Percentiles rank a stretch among this genome's conserved stretches.
phyloP scores from a whole-genome alignment of 2,329 filamentous ascomycete species.

The Geosmithia flava region DNA sequence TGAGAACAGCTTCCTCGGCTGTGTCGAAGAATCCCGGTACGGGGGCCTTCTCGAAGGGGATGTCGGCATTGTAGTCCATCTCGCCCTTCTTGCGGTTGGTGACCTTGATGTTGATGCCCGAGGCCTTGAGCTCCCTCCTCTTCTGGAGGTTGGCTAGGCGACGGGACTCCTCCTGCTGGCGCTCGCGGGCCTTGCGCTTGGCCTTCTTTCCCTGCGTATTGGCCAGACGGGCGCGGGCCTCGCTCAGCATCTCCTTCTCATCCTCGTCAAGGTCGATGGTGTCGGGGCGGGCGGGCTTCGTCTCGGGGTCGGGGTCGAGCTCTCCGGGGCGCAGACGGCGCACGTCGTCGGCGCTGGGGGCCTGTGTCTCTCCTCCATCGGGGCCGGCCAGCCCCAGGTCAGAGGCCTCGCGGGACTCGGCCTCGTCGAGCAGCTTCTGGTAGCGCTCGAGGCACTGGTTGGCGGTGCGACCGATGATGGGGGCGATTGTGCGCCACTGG shows the following conservation, averaged over 20 bases:
- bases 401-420: slow-evolving; percentile 78
- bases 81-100: slow-evolving; percentile 83
- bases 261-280: slow-evolving; percentile 98
- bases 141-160: slow-evolving; percentile 87
- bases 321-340: slow-evolving; percentile 81
- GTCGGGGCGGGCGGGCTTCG: slow-evolving; percentile 87
- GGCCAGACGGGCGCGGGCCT: slow-evolving; percentile 87
- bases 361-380: slow-evolving; percentile 73
- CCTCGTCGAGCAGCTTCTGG: slow-evolving; percentile 91
- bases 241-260: slow-evolving; percentile 98
- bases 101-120: slow-evolving; percentile 96
- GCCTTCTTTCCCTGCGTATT: slow-evolving; percentile 99
- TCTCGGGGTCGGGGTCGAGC: slow-evolving; percentile 93
- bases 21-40: slow-evolving; percentile 90
- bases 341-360: slow-evolving; percentile 87
- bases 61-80: slow-evolving; percentile 99
- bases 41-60: slow-evolving; percentile 91
- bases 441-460: slow-evolving; percentile 97
- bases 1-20: slow-evolving; percentile 62
- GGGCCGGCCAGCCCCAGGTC: slow-evolving; percentile 75
- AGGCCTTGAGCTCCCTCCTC: slow-evolving; percentile 89
- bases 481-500: slow-evolving; percentile 97
- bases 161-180: slow-evolving; percentile 89
- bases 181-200: slow-evolving; percentile 90
- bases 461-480: slow-evolving; percentile 89